Evolutionary conservation across 495 filamentous ascomycete species (phyloP).

Genomic region (Penicillium dipodomyicola): DNA sequence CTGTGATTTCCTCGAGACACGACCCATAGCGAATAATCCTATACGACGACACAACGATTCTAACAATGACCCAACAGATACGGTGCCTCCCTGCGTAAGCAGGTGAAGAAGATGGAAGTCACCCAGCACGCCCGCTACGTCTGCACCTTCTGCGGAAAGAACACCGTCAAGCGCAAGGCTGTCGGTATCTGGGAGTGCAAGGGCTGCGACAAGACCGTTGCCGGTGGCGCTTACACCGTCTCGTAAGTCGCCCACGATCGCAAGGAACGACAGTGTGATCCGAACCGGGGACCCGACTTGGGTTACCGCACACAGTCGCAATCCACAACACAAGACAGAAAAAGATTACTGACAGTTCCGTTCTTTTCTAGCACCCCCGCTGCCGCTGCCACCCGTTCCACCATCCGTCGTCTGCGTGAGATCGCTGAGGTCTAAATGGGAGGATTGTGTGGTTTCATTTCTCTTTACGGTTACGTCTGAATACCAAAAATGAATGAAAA

Average conservation of each 20-base stretch:
- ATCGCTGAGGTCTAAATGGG: constrained; percentile 87
- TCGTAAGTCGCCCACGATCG: constrained; percentile 64
- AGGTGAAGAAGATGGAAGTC: constrained; percentile 99
- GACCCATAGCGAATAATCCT: constrained; percentile 14
- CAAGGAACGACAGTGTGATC: background rate
- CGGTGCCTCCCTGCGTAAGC: constrained; percentile 99
- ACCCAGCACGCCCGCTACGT: constrained; percentile 90
- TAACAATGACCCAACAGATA: constrained; percentile 60
- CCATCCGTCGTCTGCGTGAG: constrained; percentile 94
- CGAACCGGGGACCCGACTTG: background rate
- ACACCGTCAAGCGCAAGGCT: constrained; percentile 83
- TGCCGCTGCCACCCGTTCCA: constrained; percentile 93
- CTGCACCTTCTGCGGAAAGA: constrained; percentile 93
- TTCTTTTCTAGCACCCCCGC: constrained; percentile 73
- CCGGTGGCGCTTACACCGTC: constrained; percentile 94
- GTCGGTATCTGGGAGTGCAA: constrained; percentile 98
- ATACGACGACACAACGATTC: constrained; percentile 23
- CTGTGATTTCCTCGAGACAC: constrained; percentile 23
- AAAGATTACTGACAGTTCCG: constrained; percentile 21
- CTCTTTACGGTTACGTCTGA: constrained; percentile 42
- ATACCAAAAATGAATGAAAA: constrained; percentile 47
- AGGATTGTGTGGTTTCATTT: constrained; percentile 45
- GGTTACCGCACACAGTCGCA: constrained; percentile 1
- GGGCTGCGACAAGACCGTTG: constrained; percentile 88
- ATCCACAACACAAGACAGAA: background rate